Conservation (phyloP, 1,139 yeast species). For the Blastobotrys buckinghamii region DNA sequence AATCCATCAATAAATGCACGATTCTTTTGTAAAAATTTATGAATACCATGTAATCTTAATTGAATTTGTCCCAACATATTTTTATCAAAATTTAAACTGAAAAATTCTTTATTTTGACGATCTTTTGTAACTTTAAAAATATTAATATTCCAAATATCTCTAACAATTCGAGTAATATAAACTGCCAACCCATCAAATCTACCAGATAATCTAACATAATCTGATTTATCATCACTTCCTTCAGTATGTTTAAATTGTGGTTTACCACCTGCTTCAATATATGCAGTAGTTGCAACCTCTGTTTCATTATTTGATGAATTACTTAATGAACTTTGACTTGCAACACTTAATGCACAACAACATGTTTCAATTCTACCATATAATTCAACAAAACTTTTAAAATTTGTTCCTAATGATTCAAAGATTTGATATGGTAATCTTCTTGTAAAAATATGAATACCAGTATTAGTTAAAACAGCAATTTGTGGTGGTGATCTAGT, state of each 20-base stretch:
- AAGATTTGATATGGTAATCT: constrained; percentile 76
- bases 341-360: constrained; percentile 75
- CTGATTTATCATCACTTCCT: constrained; percentile 3
- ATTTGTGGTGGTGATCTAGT: constrained; percentile 45
- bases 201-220: constrained; percentile 78
- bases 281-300: constrained; percentile 48
- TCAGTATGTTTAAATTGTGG: constrained; percentile 27
- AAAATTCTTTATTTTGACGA: constrained; percentile 7
- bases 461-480: constrained; percentile 76
- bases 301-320: constrained; percentile 27
- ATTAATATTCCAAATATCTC: constrained; percentile 70
- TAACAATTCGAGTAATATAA: constrained; percentile 67
- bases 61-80: constrained; percentile 29
- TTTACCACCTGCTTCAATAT: constrained; percentile 46
- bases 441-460: constrained; percentile 69
- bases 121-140: constrained; percentile 46
- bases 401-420: constrained; percentile 60
- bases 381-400: constrained; percentile 44
- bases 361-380: constrained; percentile 76
- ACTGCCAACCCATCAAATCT: constrained; percentile 88
- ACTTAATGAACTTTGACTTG: constrained; percentile 48
- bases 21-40: constrained; percentile 35
- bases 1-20: constrained; percentile 39
- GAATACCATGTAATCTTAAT: constrained; percentile 30
- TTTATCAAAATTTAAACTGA: constrained; percentile 13